Conservation (phyloP, 2,329 filamentous ascomycete genomes). For the Akanthomyces lecanii region DNA sequence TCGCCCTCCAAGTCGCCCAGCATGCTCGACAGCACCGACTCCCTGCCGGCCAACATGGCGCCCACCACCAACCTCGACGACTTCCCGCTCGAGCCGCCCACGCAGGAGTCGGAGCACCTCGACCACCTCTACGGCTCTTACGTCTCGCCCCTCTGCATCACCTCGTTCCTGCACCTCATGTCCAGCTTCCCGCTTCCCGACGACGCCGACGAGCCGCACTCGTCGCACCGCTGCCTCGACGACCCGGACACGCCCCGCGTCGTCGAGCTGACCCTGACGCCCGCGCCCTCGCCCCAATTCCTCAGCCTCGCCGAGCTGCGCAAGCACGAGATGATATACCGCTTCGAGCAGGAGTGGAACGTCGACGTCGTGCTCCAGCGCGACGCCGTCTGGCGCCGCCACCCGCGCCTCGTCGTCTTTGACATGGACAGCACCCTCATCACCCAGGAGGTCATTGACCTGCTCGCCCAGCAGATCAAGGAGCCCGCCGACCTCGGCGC, state of each 20-base stretch:
- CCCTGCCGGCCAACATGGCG: constrained; percentile 50
- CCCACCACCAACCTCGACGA: constrained; percentile 55
- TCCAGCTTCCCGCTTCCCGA: constrained; percentile 54
- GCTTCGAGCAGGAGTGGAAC: constrained; percentile 85
- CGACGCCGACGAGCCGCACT: constrained; percentile 50
- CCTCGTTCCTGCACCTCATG: constrained; percentile 63
- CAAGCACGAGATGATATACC: constrained; percentile 75
- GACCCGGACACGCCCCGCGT: constrained; percentile 55
- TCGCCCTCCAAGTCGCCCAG: constrained; percentile 24
- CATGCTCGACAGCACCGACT: constrained; percentile 29
- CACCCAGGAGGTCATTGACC: constrained; percentile 94
- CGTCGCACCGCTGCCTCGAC: constrained; percentile 63
- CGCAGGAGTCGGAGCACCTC: constrained; percentile 51
- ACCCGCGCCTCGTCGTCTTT: constrained; percentile 87
- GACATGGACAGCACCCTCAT: constrained; percentile 99
- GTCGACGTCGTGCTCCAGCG: constrained; percentile 75
- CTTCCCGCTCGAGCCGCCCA: constrained; percentile 57
- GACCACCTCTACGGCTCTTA: constrained; percentile 64
- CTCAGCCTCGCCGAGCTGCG: constrained; percentile 65
- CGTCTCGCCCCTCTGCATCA: constrained; percentile 61
- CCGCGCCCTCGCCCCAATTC: constrained; percentile 58
- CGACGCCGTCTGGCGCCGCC: constrained; percentile 68
- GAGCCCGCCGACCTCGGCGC: constrained; percentile 68
- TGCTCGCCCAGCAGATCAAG: constrained; percentile 75
- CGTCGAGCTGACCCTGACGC: constrained; percentile 62